Percentiles rank a stretch among this genome's conserved stretches.
phyloP scores from a whole-genome alignment of 2,329 filamentous ascomycete species.

The Didymella lethalis region DNA sequence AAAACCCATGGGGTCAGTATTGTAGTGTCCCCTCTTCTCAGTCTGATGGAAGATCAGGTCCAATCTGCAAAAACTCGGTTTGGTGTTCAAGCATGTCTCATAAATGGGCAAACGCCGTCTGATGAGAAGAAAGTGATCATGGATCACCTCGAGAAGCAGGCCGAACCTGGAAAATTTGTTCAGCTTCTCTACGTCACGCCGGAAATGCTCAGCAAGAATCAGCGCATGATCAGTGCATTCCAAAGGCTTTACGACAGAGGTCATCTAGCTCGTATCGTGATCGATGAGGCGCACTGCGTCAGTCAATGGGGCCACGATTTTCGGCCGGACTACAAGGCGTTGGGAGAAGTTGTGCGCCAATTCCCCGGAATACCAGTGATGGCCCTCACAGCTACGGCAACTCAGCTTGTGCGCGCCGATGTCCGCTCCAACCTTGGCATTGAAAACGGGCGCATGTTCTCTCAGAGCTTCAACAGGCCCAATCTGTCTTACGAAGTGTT shows the following conservation, averaged over 20 bases:
- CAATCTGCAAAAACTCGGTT: constrained; percentile 74
- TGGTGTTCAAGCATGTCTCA: constrained; percentile 78
- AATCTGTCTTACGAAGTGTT: constrained; percentile 91
- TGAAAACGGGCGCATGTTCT: constrained; percentile 76
- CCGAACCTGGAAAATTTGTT: constrained; percentile 76
- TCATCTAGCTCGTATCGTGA: constrained; percentile 87
- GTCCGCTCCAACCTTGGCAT: constrained; percentile 93
- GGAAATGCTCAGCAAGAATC: constrained; percentile 91
- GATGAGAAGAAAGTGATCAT: constrained; percentile 73
- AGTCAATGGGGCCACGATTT: constrained; percentile 99
- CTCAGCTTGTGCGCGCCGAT: constrained; percentile 88
- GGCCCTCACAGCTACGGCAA: constrained; percentile 94
- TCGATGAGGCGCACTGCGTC: constrained; percentile 98
- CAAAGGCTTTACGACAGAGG: constrained; percentile 71
- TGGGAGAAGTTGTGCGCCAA: constrained; percentile 75
- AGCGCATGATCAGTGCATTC: constrained; percentile 71
- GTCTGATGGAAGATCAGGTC: constrained; percentile 97
- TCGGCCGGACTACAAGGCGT: constrained; percentile 88
- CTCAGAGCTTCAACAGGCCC: constrained; percentile 95
- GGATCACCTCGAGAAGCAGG: constrained; percentile 65
- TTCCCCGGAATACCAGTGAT: constrained; percentile 88
- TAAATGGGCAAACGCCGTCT: constrained; percentile 77
- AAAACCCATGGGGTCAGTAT: constrained; percentile 86
- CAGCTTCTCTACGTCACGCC: constrained; percentile 95
- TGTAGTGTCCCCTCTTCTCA: constrained; percentile 92